phyloP scores from a whole-genome alignment of 2,329 filamentous ascomycete species.

The Calonectria hawksworthii region DNA sequence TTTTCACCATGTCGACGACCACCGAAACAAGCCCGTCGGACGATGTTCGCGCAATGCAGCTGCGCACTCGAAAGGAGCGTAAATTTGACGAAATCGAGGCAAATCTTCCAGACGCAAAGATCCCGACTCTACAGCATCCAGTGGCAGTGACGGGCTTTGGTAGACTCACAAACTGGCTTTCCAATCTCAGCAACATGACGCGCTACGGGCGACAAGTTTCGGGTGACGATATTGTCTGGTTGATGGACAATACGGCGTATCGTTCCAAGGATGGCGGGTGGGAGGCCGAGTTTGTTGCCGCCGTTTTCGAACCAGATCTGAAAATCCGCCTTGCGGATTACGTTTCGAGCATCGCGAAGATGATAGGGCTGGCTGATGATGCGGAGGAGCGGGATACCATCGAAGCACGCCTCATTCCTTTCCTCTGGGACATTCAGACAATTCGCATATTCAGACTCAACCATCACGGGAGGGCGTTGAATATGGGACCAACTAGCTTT shows the following conservation, averaged over 20 bases:
- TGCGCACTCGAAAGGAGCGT: slow-evolving; percentile 62
- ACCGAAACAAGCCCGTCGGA: slow-evolving; percentile 43
- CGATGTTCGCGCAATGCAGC: slow-evolving; percentile 61
- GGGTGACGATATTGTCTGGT: slow-evolving; percentile 82
- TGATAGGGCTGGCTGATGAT: slow-evolving; percentile 75
- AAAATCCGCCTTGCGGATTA: slow-evolving; percentile 76
- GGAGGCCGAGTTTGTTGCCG: slow-evolving; percentile 87
- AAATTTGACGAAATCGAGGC: slow-evolving; percentile 66
- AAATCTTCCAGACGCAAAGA: slow-evolving; percentile 56
- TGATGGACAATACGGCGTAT: slow-evolving; percentile 91
- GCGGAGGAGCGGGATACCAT: slow-evolving; percentile 72
- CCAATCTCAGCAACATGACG: slow-evolving; percentile 66
- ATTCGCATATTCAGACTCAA: slow-evolving; percentile 76
- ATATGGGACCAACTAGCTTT: slow-evolving; percentile 77
- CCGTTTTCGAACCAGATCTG: slow-evolving; percentile 82
- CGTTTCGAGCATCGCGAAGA: slow-evolving; percentile 78
- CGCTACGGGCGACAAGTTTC: slow-evolving; percentile 73
- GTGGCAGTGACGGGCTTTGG: slow-evolving; percentile 52
- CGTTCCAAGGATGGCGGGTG: slow-evolving; percentile 68
- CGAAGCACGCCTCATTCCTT: slow-evolving; percentile 78
- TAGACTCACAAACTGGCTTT: slow-evolving; percentile 51
- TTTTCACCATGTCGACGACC: slow-evolving; percentile 43
- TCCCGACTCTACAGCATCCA: slow-evolving; percentile 47
- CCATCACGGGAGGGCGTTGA: slow-evolving; percentile 64
- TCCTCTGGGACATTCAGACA: slow-evolving; percentile 82